Evolutionary conservation across 1,284 basidiomycete genomes (phyloP).

Genomic region (Quambalaria eucalypti): DNA sequence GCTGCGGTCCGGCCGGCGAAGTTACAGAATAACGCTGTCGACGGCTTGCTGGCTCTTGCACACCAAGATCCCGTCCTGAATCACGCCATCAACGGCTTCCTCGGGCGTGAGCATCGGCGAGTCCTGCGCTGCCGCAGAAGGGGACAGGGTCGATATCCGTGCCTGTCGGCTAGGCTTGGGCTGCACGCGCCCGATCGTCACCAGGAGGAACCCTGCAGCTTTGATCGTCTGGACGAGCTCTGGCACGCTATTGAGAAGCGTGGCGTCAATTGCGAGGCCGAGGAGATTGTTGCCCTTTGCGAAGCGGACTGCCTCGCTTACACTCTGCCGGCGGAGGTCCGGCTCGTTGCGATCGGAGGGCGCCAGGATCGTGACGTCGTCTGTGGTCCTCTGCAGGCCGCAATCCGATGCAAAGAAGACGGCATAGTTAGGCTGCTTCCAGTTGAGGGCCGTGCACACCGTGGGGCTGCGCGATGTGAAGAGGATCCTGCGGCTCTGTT

Average conservation of each 20-base stretch:
- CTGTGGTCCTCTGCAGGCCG: conserved; percentile 49
- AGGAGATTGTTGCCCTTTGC: conserved; percentile 86
- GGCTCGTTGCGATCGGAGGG: conserved; percentile 50
- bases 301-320: conserved; percentile 86
- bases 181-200: conserved; percentile 25
- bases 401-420: conserved; percentile 89
- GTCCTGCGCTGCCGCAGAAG: neutral
- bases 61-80: conserved; percentile 4
- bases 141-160: too few species aligned
- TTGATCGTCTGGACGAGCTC: conserved; percentile 39
- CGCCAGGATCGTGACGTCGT: conserved; percentile 14
- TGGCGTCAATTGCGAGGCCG: conserved; percentile 83
- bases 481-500: conserved; percentile 37
- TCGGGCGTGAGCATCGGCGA: neutral
- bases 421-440: conserved; percentile 98
- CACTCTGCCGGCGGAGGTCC: conserved; percentile 58
- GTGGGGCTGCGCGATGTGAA: conserved; percentile 40
- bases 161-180: too few species aligned
- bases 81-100: neutral
- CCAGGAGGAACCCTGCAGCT: conserved; percentile 36
- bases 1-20: too few species aligned
- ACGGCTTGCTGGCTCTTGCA: neutral
- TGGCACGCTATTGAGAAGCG: conserved; percentile 55
- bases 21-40: neutral
- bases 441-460: conserved; percentile 67